phyloP scores from a whole-genome alignment of 805 yeast genomes.

The Suhomyces xylopsoci region DNA sequence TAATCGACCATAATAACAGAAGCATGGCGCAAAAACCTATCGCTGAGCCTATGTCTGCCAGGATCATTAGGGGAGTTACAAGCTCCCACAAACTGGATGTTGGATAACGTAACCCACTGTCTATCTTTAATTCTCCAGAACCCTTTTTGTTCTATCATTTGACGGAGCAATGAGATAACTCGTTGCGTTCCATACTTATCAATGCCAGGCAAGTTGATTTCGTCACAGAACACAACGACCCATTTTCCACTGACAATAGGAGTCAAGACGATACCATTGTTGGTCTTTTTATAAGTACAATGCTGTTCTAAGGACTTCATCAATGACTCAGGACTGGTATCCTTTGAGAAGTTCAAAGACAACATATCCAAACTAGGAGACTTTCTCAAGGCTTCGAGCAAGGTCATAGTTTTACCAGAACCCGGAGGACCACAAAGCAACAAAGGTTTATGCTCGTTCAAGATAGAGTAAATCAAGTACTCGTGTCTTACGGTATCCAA shows the following conservation, averaged over 20 bases:
- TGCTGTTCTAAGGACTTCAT: conserved; percentile 67
- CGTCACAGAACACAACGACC: conserved; percentile 88
- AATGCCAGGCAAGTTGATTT: conserved; percentile 72
- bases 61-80: conserved; percentile 86
- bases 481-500: conserved; percentile 73
- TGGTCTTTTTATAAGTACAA: conserved; percentile 56
- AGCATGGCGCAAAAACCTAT: conserved; percentile 65
- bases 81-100: conserved; percentile 88
- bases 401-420: conserved; percentile 92
- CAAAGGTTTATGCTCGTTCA: conserved; percentile 57
- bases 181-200: conserved; percentile 75
- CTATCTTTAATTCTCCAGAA: conserved; percentile 65
- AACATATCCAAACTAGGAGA: conserved; percentile 57
- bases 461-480: conserved; percentile 50
- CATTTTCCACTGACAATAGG: conserved; percentile 65
- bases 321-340: conserved; percentile 61
- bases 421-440: conserved; percentile 96
- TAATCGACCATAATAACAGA: conserved; percentile 72
- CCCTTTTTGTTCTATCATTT: conserved; percentile 67
- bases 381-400: conserved; percentile 62
- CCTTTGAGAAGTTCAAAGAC: conserved; percentile 79
- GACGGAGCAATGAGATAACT: conserved; percentile 69
- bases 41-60: conserved; percentile 60
- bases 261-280: conserved; percentile 49
- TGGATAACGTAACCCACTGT: conserved; percentile 62